A percentile compares a stretch with the other conserved stretches of the same genome.
These are phyloP conservation scores for Gloeostereum incarnatum DNA, from an alignment of 768 basidiomycete species.

Conservation along the genomic window DNA sequence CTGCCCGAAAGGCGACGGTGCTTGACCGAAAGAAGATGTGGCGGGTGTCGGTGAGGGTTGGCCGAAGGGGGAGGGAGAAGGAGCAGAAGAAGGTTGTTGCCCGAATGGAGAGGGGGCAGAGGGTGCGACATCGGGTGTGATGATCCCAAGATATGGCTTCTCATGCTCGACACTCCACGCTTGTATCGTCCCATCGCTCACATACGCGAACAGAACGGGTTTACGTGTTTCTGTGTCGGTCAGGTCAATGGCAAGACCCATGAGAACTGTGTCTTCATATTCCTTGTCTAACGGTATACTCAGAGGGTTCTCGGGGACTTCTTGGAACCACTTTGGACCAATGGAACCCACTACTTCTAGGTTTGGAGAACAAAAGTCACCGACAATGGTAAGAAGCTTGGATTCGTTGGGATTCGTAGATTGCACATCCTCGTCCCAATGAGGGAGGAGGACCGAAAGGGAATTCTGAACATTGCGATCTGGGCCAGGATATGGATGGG, in stretches of 20 bases:
- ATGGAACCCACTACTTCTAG: conserved; percentile 34
- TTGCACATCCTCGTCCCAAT: conserved; percentile 40
- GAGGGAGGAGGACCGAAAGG: conserved; percentile 27
- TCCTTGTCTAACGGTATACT: conserved; percentile 61
- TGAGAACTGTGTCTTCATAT: conserved; percentile 58
- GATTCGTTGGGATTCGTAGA: conserved; percentile 21
- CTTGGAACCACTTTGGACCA: conserved; percentile 36
- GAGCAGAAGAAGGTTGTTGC: conserved; percentile 7
- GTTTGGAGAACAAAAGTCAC: conserved; percentile 36
- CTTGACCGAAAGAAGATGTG: conserved; percentile 14
- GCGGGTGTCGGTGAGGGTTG: conserved; percentile 8
- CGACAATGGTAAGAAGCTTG: conserved; percentile 33
- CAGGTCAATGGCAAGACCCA: conserved; percentile 59
- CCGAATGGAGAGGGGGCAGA: conserved; percentile 9
- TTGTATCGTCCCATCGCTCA: conserved; percentile 70
- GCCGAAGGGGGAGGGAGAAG: too few species aligned
- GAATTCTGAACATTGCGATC: conserved; percentile 29
- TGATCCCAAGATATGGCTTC: conserved; percentile 48
- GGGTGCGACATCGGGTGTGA: conserved; percentile 14
- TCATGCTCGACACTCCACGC: conserved; percentile 64
- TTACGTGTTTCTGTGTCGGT: conserved; percentile 29
- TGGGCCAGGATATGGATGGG: conserved; percentile 28
- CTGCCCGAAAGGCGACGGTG: conserved; percentile 16
- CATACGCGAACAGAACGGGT: conserved; percentile 67
- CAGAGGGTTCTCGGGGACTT: conserved; percentile 42